These are phyloP conservation scores for Malania oleifera DNA, from an alignment of 164 flowering plant genomes.

Conservation along the genomic window DNA sequence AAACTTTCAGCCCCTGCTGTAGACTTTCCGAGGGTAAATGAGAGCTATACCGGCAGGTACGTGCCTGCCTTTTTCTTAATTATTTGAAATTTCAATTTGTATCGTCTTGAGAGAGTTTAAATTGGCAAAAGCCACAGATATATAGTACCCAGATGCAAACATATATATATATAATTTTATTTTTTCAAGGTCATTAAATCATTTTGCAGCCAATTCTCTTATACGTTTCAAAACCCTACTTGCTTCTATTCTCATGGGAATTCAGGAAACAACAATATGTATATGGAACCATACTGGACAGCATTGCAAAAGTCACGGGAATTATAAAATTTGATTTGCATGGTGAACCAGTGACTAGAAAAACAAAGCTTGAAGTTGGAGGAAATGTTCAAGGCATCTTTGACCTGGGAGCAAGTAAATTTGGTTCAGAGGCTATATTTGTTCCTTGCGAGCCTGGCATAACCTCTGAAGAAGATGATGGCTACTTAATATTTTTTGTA, in stretches of 20 bases:
- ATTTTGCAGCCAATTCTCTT: neutral
- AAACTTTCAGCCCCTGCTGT: slow-evolving; percentile 77
- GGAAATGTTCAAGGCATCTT: slow-evolving; percentile 82
- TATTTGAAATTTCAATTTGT: neutral
- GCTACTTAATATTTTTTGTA: slow-evolving; percentile 80
- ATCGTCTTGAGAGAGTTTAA: neutral
- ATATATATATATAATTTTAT: too few relatives aligned
- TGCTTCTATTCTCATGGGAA: slow-evolving; percentile 3
- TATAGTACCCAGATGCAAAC: too few relatives aligned
- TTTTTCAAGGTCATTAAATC: neutral
- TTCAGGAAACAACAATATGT: slow-evolving; percentile 85
- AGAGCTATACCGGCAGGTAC: slow-evolving; percentile 87
- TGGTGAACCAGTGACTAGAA: slow-evolving; percentile 67
- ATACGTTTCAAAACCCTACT: neutral
- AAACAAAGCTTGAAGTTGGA: slow-evolving; percentile 74
- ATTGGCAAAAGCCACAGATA: neutral
- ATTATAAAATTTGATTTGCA: slow-evolving; percentile 85
- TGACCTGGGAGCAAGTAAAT: slow-evolving; percentile 78
- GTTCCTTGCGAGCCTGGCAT: slow-evolving; percentile 75
- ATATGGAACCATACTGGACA: slow-evolving; percentile 71
- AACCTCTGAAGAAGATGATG: slow-evolving; percentile 89
- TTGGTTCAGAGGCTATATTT: slow-evolving; percentile 92
- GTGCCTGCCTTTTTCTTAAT: neutral
- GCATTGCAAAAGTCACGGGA: slow-evolving; percentile 75
- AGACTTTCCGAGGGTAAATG: slow-evolving; percentile 91